phyloP scores from a whole-genome alignment of 495 filamentous ascomycete genomes.

The Tuber melanosporum region DNA sequence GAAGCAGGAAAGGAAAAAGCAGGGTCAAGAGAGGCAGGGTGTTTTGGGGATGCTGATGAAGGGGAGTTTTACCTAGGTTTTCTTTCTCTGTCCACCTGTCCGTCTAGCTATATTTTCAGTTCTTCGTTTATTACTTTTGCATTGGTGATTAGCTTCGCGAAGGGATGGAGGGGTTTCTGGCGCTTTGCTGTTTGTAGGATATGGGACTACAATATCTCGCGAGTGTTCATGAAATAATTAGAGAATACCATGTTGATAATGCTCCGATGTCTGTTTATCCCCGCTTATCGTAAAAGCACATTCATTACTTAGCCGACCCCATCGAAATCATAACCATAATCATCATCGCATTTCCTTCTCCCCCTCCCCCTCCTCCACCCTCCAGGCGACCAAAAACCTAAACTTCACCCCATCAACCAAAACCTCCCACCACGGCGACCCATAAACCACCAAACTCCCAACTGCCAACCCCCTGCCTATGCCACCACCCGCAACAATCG shows the following conservation, averaged over 20 bases:
- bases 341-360: not conserved
- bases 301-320: not conserved
- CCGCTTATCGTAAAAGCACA: not conserved
- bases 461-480: not conserved
- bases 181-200: not conserved
- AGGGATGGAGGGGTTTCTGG: not conserved
- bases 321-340: not conserved
- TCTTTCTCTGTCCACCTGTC: not conserved
- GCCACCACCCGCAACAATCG: not conserved
- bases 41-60: conserved; percentile 29
- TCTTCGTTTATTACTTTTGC: not conserved
- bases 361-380: not conserved
- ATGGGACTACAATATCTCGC: not conserved
- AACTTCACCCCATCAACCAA: not conserved
- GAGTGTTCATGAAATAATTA: not conserved
- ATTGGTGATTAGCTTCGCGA: not conserved
- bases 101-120: not conserved
- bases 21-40: conserved; percentile 49
- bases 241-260: not conserved
- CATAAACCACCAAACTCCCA: not conserved
- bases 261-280: not conserved
- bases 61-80: conserved; percentile 20
- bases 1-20: conserved; percentile 62
- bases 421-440: not conserved
- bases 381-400: not conserved